Evolutionary conservation across 1,284 basidiomycete species (phyloP).

Genomic region (Pulveroboletus sp.): DNA sequence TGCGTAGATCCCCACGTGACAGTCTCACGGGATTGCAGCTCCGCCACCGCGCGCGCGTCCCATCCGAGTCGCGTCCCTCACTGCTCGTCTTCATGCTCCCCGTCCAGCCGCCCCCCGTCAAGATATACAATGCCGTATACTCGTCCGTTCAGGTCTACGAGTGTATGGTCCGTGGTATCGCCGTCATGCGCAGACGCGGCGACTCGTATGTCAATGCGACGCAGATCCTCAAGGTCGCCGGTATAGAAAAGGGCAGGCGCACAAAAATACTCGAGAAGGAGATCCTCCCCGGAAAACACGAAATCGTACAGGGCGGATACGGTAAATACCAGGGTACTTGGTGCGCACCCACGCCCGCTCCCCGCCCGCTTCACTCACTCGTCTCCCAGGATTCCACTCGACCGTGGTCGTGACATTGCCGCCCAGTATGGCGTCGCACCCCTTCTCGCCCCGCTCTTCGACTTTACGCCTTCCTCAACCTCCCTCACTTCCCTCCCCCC

Average conservation of each 20-base stretch:
- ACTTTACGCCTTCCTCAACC: constrained; percentile 80
- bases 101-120: constrained; percentile 58
- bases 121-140: constrained; percentile 88
- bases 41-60: constrained; percentile 28
- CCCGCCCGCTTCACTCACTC: constrained; percentile 12
- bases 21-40: constrained; percentile 24
- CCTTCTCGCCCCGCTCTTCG: constrained; percentile 84
- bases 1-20: neutral
- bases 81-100: constrained; percentile 23
- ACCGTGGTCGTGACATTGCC: constrained; percentile 86
- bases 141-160: constrained; percentile 91
- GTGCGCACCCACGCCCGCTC: constrained; percentile 40
- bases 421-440: constrained; percentile 86
- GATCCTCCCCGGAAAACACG: constrained; percentile 92
- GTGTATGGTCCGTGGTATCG: constrained; percentile 96
- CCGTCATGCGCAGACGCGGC: constrained; percentile 93
- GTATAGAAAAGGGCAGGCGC: constrained; percentile 93
- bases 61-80: constrained; percentile 26
- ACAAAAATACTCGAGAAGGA: constrained; percentile 99
- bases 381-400: constrained; percentile 80
- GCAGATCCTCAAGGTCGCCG: constrained; percentile 98
- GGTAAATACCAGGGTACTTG: constrained; percentile 99
- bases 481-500: constrained; percentile 59
- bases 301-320: constrained; percentile 99
- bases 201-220: constrained; percentile 98